Base-by-base conservation (phyloP, 768 basidiomycete species). In the Lactarius vividus region DNA sequence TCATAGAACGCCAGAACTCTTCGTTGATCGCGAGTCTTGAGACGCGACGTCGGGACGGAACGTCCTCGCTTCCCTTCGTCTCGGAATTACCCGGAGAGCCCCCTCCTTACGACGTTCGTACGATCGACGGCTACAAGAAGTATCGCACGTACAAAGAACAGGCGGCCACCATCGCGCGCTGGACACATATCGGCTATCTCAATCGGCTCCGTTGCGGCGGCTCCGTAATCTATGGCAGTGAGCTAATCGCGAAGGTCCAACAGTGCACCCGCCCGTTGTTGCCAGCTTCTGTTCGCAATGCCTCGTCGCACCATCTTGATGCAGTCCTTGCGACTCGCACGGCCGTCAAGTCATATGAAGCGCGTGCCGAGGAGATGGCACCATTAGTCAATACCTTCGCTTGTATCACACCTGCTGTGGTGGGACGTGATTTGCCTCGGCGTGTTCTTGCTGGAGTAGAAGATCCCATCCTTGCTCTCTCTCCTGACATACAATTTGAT, bases 381-480 rank as follows among this genome's bases (percentile, higher is more conserved):
- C 74, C 75, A 23, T 67, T 83, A 23, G 76, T 96, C 59, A 84
- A 90, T 61, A 78, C 77, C 28, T 98, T 96, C 72, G 86, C 89
- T 0, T 93, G 93, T 70, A 85, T 84, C 23, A 95, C 94, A 0
- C 92, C 95, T 0, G 72, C 85, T 1, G 92, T 83, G 0, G 87
- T 95, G 18, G 89, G 91, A 15, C 78, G 81, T 33, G 94, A 95
- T 75, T 73, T 97, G 58, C 84, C 92, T 1, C 78, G 77, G 2
- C 78, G 90, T 59, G 83, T 86, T 1, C 80, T 95, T 5, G 71
- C 83, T 0, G 85, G 83, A 8, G 69, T 78, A 46, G 73, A 77
- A 37, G 49, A 69, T 5, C 28, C 67, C 0, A 37, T 74, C 57
- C 61, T 59, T 26, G 64, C 61, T 18, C 23, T 69, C 37, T 56